These are phyloP conservation scores for Leccinum uliginosum DNA, from an alignment of 768 basidiomycete species.

Conservation along the genomic window DNA sequence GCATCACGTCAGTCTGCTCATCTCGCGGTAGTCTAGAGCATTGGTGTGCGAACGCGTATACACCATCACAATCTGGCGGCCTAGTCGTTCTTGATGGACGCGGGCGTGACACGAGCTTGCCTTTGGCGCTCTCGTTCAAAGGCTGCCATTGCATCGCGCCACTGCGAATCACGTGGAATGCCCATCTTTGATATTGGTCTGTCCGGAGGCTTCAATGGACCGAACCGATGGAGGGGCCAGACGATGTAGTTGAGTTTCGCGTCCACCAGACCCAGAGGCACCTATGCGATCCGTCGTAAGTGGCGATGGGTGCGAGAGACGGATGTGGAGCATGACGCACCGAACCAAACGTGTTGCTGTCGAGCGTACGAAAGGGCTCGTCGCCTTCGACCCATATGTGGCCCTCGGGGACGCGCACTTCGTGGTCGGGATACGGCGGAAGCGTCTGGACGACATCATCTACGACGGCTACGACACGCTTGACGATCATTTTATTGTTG, in stretches of 20 bases:
- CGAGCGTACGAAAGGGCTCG: constrained; percentile 45
- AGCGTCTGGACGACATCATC: constrained; percentile 63
- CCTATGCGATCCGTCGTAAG: constrained; percentile 2
- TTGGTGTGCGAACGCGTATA: background rate
- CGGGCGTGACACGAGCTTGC: constrained; percentile 17
- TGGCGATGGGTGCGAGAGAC: background rate
- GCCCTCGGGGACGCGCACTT: constrained; percentile 54
- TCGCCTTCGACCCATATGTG: constrained; percentile 71
- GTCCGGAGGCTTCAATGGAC: constrained; percentile 29
- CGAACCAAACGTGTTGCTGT: constrained; percentile 71
- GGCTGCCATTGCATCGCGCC: constrained; percentile 28
- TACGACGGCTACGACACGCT: constrained; percentile 60
- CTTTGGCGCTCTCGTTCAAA: constrained; percentile 28
- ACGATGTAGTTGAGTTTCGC: constrained; percentile 46
- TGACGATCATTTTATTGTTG: constrained; percentile 52
- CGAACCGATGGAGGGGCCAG: constrained; percentile 50
- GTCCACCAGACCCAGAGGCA: constrained; percentile 48
- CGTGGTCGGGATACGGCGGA: constrained; percentile 58
- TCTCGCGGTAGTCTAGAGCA: background rate
- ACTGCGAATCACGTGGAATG: constrained; percentile 18
- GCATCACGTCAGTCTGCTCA: too few species aligned
- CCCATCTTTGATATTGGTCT: constrained; percentile 15
- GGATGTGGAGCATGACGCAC: constrained; percentile 33
- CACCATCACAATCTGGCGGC: background rate
- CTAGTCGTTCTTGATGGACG: background rate